Base-by-base conservation (phyloP, 441 rosid genomes). In the Adansonia gregorii region DNA sequence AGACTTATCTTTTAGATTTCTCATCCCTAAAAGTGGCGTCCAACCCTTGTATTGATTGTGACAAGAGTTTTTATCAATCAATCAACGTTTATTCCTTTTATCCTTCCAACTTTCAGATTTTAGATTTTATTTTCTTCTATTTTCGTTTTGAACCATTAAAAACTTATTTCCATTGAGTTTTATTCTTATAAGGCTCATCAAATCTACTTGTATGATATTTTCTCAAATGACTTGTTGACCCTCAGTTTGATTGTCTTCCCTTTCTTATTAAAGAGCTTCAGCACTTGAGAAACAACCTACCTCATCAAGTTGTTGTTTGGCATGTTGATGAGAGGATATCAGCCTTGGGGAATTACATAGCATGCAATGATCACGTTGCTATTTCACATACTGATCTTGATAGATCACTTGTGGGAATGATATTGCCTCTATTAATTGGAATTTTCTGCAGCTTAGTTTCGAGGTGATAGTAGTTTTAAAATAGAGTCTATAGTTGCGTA, bases 331-430 rank as follows among this genome's bases (percentile, higher is more conserved):
- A 94, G 86, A 92, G 81, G 51, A 82, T 94, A 12, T 91, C 98
- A 80, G 98, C 98, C 24, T 86, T 94, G 69, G 98, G 98, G 8
- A 91, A 94, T 60, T 89, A 97, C 80, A 87, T 94, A 82, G 94
- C 97, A 69, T 94, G 97, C 86, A 93, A 94, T 81, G 97, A 94
- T 76, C 93, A 92, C 82, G 98, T 92, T 76, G 98, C 98, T 78
- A 92, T 93, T 78, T 87, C 95, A 11, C 98, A 94, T 85, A 89
- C 97, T 5, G 97, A 94, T 79, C 90, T 93, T 56, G 95, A 90
- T 85, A 87, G 60, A 24, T 17, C 43, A 39, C 22, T 20, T 17
- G 60, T n/a, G 46, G 54, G 5, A 8, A 14, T 3, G 8, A 55
- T 31, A 61, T 4, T 46, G 39, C 55, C n/a, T 19, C 15, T 15